phyloP scores from a whole-genome alignment of 169 alveolate species.

The Amoebophrya sp. region DNA sequence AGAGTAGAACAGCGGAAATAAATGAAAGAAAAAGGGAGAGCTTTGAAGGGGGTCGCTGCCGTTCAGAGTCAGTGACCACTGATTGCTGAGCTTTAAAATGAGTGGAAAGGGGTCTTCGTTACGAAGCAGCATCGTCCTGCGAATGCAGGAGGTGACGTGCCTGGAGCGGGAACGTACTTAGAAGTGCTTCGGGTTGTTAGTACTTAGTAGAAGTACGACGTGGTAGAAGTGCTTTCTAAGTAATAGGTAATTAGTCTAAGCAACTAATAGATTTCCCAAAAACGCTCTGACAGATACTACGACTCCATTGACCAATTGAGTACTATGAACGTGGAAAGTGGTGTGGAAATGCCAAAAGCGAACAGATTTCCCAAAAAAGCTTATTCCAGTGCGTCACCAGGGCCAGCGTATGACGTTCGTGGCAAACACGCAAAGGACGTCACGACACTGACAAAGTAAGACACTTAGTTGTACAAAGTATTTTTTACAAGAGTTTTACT shows the following conservation, averaged over 20 bases:
- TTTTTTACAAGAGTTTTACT: no score
- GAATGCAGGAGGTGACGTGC: not conserved
- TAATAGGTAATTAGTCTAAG: no score
- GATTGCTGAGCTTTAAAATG: not conserved
- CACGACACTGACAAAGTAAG: not conserved
- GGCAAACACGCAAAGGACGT: not conserved
- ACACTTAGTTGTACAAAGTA: no score
- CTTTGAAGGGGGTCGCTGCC: no score
- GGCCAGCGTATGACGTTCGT: not conserved
- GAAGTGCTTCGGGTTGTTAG: not conserved
- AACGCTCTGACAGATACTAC: not conserved
- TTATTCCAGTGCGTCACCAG: not conserved
- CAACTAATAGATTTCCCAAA: no score
- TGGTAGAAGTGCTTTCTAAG: no score
- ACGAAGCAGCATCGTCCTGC: conserved; percentile 3
- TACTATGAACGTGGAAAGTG: not conserved
- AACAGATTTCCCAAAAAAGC: not conserved
- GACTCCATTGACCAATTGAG: not conserved
- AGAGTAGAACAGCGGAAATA: no score
- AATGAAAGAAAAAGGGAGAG: no score
- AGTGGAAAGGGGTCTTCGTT: not conserved
- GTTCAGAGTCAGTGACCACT: not conserved
- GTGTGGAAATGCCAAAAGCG: conserved; percentile 16
- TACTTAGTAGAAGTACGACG: no score
- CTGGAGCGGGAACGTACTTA: not conserved